A percentile compares a stretch with the other conserved stretches of the same genome.
These are phyloP conservation scores for Sporothrix variecibatus DNA, from an alignment of 2,329 filamentous ascomycete genomes.

Conservation along the genomic window DNA sequence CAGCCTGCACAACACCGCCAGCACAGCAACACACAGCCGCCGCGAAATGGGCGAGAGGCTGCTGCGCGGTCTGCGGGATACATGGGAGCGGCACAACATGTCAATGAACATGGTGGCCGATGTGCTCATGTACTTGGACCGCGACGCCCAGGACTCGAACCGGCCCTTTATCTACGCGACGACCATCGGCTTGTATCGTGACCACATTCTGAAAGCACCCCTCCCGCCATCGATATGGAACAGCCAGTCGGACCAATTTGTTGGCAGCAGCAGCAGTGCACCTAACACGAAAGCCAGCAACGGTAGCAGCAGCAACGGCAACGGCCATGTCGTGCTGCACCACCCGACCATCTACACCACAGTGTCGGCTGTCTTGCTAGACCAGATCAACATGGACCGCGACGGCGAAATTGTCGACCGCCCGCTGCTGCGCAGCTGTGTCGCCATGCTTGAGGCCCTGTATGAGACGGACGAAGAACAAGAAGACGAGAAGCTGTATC, in stretches of 20 bases:
- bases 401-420: constrained; percentile 88
- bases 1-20: constrained; percentile 57
- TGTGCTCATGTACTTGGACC: constrained; percentile 94
- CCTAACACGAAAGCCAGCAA: constrained; percentile 26
- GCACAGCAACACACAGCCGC: constrained; percentile 73
- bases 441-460: constrained; percentile 85
- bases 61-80: constrained; percentile 70
- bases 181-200: constrained; percentile 84
- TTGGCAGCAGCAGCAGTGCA: background rate
- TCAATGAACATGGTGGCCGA: constrained; percentile 81
- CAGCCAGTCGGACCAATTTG: constrained; percentile 13
- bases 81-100: constrained; percentile 86
- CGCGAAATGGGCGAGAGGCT: constrained; percentile 81
- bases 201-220: constrained; percentile 71
- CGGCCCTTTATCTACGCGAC: constrained; percentile 79
- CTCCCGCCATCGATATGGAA: constrained; percentile 26
- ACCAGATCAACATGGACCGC: constrained; percentile 90
- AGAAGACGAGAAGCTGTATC: constrained; percentile 78
- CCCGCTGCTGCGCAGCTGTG: constrained; percentile 75
- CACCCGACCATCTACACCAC: constrained; percentile 66
- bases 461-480: constrained; percentile 80
- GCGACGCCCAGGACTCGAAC: constrained; percentile 69
- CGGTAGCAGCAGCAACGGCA: background rate
- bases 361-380: constrained; percentile 78
- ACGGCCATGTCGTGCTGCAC: background rate